Percentiles rank a stretch among this genome's conserved stretches.
Conservation (phyloP, 805 yeast genomes). For the Phaffomyces thermotolerans region DNA sequence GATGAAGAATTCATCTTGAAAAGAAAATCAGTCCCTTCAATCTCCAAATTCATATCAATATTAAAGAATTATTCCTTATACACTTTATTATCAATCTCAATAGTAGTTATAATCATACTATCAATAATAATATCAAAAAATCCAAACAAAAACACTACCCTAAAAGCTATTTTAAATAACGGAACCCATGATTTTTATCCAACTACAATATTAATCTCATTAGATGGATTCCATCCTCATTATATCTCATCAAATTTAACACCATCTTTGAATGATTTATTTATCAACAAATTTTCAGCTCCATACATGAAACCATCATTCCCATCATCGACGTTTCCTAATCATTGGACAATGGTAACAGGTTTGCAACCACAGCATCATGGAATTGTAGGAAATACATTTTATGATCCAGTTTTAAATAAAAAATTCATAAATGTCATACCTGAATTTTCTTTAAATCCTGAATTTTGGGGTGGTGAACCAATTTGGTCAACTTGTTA, state of each 20-base stretch:
- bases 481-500: conserved; percentile 81
- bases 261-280: conserved; percentile 60
- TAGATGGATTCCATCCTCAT: conserved; percentile 92
- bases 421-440: conserved; percentile 59
- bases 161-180: conserved; percentile 7
- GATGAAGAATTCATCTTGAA: conserved; percentile 22
- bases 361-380: conserved; percentile 80
- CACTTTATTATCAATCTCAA: conserved; percentile 5
- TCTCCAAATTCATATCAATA: not conserved
- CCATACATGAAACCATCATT: conserved; percentile 86
- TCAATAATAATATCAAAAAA: conserved; percentile 4
- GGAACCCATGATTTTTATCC: conserved; percentile 36
- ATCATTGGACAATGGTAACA: conserved; percentile 87
- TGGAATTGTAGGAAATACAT: conserved; percentile 81
- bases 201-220: conserved; percentile 72
- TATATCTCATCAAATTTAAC: conserved; percentile 60
- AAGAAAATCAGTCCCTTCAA: conserved; percentile 11
- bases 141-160: not conserved
- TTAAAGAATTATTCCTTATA: conserved; percentile 6
- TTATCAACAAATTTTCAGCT: conserved; percentile 47
- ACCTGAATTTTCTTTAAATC: conserved; percentile 42
- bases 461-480: conserved; percentile 85
- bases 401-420: conserved; percentile 52
- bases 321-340: conserved; percentile 86
- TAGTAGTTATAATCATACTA: conserved; percentile 14